A percentile compares a stretch with the other conserved stretches of the same genome.
Evolutionary conservation across 2,329 filamentous ascomycete genomes (phyloP).

Genomic region (Cytospora chrysosperma): DNA sequence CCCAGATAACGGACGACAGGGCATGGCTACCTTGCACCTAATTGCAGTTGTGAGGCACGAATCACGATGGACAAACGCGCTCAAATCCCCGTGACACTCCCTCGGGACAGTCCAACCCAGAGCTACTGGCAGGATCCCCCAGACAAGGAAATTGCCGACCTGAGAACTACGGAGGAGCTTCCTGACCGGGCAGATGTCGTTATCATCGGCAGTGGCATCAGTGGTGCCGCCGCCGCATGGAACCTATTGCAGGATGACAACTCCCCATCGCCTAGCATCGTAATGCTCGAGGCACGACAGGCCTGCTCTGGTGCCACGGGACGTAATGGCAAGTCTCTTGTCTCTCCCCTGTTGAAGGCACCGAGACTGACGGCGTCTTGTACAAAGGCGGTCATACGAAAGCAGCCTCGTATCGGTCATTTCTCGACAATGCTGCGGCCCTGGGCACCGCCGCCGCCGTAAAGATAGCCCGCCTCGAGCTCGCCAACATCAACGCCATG

Average conservation of each 20-base stretch:
- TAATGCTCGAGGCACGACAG: conserved; percentile 65
- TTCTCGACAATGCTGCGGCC: conserved; percentile 43
- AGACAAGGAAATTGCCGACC: conserved; percentile 51
- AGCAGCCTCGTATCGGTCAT: conserved; percentile 47
- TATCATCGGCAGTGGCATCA: conserved; percentile 65
- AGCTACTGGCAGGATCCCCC: conserved; percentile 63
- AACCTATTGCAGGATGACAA: conserved; percentile 41
- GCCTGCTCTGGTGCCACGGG: conserved; percentile 67
- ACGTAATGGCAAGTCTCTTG: conserved; percentile 43
- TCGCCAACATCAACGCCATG: conserved; percentile 52
- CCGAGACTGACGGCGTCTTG: background rate
- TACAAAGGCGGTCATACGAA: conserved; percentile 43
- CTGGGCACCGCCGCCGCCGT: conserved; percentile 50
- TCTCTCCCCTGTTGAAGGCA: background rate
- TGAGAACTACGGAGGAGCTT: conserved; percentile 47
- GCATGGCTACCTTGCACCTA: too few relatives aligned
- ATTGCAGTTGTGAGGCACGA: background rate
- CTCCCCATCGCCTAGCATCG: conserved; percentile 39
- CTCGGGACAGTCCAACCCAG: conserved; percentile 49
- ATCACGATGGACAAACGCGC: conserved; percentile 38
- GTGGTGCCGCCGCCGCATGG: conserved; percentile 59
- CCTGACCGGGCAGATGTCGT: conserved; percentile 57
- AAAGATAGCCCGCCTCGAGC: conserved; percentile 51
- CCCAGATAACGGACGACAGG: background rate
- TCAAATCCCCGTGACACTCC: conserved; percentile 43